A percentile compares a stretch with the other conserved stretches of the same genome.
These are phyloP conservation scores for Citrus sinensis DNA, from an alignment of 345 rosid species.

Conservation along the genomic window DVS_A1.0 CM039166.1:17193001-17193500, in stretches of 20 bases:
- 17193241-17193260: slow-evolving; percentile 95
- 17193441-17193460: neutral
- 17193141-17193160: slow-evolving; percentile 75
- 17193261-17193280: slow-evolving; percentile 75
- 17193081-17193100: slow-evolving; percentile 2
- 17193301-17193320: slow-evolving; percentile 48
- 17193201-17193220: slow-evolving; percentile 89
- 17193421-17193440: slow-evolving; percentile 26
- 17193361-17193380: slow-evolving; percentile 10
- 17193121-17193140: slow-evolving; percentile 93
- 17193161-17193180: slow-evolving; percentile 84
- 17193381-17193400: slow-evolving; percentile 21
- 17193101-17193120: slow-evolving; percentile 86
- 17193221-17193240: slow-evolving; percentile 53
- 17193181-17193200: slow-evolving; percentile 88
- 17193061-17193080: neutral
- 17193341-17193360: slow-evolving; percentile 11
- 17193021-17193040: neutral
- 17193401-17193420: slow-evolving; percentile 14
- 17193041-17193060: slow-evolving; percentile 1
- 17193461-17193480: slow-evolving; percentile 19
- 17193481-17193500: neutral
- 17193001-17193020: neutral
- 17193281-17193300: slow-evolving; percentile 61
- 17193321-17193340: slow-evolving; percentile 32